Base-by-base conservation (phyloP, 306 rosid genomes). In the Pueraria montana region DNA sequence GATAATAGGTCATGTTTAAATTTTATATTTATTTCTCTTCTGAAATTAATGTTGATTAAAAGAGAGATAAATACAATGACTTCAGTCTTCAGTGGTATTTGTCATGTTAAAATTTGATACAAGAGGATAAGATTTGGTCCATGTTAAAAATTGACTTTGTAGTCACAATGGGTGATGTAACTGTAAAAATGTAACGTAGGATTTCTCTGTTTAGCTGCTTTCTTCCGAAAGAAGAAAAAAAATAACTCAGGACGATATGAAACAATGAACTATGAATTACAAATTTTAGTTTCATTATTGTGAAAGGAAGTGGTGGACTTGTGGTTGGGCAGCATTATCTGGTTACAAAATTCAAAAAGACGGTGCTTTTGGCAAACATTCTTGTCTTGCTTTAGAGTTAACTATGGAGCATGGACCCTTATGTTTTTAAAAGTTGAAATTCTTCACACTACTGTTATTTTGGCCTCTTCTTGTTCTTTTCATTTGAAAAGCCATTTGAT, bases 391-490 rank as follows among this genome's bases (percentile, higher is more conserved):
- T 77, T 76, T 77, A 30, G 0, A 18, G 56, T 14, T 2, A 7
- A 32, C 43, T 5, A 14, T 1, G 53, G 16, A 74, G 11, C 50
- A 48, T 56, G 77, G 71, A 55, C 66, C 76, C 14, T 4, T 2
- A 26, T 11, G 38, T 26, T 78, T 55, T 64, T n/a, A 8, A 59
- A 62, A 71, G 18, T 27, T 63, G 12, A 16, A 14, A 61, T 13
- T 26, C 21, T 55, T 30, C 76, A 26, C 5, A 0, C 8, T 11
- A 2, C 4, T 27, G 8, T 55, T 23, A 16, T 52, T 69, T 68
- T 79, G 58, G 56, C 34, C 56, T 67, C 21, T 52, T 52, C 69
- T 16, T 26, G 24, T 48, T 76, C 46, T 45, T 68, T 74, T 16
- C 42, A 69, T 18, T 20, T 16, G 34, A 67, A 67, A 76, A 75